These are phyloP conservation scores for Phytophthora citrophthora DNA, from an alignment of 352 stramenopile species.

Conservation along the genomic window DNA sequence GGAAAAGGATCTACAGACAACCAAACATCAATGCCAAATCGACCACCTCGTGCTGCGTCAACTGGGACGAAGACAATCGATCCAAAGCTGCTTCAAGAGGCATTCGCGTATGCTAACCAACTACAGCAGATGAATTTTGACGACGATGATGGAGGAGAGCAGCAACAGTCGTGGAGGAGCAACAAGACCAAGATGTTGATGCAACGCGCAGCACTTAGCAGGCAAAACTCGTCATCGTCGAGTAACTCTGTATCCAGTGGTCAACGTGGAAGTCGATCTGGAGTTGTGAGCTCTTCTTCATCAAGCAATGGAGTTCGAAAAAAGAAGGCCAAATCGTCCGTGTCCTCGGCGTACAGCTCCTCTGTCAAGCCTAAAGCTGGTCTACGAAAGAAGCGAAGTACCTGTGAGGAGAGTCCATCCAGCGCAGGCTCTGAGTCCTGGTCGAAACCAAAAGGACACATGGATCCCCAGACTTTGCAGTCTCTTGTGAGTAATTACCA, in stretches of 20 bases:
- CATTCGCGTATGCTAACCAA: constrained; percentile 73
- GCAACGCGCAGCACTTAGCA: constrained; percentile 23
- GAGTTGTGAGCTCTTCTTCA: constrained; percentile 6
- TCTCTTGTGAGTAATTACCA: constrained; percentile 76
- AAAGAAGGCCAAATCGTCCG: constrained; percentile 38
- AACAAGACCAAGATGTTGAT: constrained; percentile 31
- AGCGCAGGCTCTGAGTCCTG: constrained; percentile 11
- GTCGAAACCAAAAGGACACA: constrained; percentile 33
- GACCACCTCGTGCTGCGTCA: constrained; percentile 15
- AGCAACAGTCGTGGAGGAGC: constrained; percentile 27
- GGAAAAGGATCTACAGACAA: constrained; percentile 39
- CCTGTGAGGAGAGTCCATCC: constrained; percentile 8
- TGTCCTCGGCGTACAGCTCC: constrained; percentile 40
- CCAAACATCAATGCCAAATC: constrained; percentile 22
- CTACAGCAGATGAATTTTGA: constrained; percentile 53
- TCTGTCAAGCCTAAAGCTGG: constrained; percentile 38
- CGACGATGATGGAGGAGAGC: constrained; percentile 47
- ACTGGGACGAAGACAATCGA: constrained; percentile 51
- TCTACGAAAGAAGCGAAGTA: constrained; percentile 45
- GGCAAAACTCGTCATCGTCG: constrained; percentile 32
- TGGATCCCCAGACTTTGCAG: constrained; percentile 72
- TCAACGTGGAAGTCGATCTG: constrained; percentile 1
- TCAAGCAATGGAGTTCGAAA: constrained; percentile 28
- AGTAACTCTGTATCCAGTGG: constrained; percentile 11
- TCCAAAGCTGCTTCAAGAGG: constrained; percentile 70